Conservation (phyloP, 2,329 filamentous ascomycete genomes). For the Diaporthe aspalathi region DNA sequence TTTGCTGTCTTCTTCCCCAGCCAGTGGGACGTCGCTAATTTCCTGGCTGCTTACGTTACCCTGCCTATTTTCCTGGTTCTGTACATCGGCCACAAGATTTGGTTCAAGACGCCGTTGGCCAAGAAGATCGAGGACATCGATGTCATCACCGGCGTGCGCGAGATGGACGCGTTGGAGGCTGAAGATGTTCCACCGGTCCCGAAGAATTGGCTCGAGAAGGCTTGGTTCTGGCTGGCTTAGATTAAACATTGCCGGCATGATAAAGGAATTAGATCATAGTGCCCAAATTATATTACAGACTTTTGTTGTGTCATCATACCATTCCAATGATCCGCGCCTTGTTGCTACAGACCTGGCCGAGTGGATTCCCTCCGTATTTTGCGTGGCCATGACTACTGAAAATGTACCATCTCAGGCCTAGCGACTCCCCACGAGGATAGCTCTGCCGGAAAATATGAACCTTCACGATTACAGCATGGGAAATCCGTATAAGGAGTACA, state of each 20-base stretch:
- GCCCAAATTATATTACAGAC: no score
- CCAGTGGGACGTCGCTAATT: constrained; percentile 71
- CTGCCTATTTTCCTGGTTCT: constrained; percentile 70
- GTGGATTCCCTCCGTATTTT: background rate
- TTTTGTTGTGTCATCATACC: background rate
- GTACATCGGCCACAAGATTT: constrained; percentile 71
- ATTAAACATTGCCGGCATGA: background rate
- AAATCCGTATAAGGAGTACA: no score
- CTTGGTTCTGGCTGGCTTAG: constrained; percentile 68
- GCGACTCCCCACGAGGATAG: no score
- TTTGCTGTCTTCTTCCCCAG: constrained; percentile 79
- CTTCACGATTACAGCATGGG: no score
- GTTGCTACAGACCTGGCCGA: background rate
- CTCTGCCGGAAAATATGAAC: no score
- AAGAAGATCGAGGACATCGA: constrained; percentile 64
- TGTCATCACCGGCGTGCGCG: constrained; percentile 67
- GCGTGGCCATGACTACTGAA: background rate
- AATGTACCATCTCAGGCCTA: background rate
- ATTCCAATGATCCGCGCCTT: background rate
- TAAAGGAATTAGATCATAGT: background rate
- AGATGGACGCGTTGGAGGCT: constrained; percentile 69
- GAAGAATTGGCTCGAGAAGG: constrained; percentile 62
- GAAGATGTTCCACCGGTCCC: constrained; percentile 59
- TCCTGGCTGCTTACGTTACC: constrained; percentile 74
- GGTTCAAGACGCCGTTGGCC: constrained; percentile 56